Conservation (phyloP, 805 yeast genomes). For the Candida namnaoensis region DNA sequence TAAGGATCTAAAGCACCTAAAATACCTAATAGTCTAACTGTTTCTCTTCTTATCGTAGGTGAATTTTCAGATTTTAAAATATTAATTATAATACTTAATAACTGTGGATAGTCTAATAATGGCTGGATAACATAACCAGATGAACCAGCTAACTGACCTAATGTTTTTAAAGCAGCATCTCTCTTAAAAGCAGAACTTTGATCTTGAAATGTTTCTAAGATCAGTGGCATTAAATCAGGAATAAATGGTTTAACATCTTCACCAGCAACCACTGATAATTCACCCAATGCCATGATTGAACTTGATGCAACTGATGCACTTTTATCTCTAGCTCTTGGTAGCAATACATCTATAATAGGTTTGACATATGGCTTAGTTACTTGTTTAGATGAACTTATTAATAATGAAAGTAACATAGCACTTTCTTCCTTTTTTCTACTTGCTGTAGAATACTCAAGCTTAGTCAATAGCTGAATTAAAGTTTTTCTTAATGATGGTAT, state of each 20-base stretch:
- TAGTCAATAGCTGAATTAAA: constrained; percentile 75
- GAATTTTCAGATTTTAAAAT: constrained; percentile 79
- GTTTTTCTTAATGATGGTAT: constrained; percentile 88
- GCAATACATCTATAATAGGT: constrained; percentile 78
- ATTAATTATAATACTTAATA: constrained; percentile 71
- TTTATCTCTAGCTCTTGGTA: constrained; percentile 66
- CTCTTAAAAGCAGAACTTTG: constrained; percentile 84
- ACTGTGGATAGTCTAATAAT: constrained; percentile 80
- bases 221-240: constrained; percentile 74
- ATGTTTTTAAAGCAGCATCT: constrained; percentile 79
- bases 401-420: constrained; percentile 61
- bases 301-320: constrained; percentile 82
- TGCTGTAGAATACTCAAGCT: constrained; percentile 72
- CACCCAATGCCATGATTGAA: constrained; percentile 83
- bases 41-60: constrained; percentile 69
- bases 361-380: constrained; percentile 87
- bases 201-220: constrained; percentile 83
- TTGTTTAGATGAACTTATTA: constrained; percentile 71
- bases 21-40: constrained; percentile 84
- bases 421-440: constrained; percentile 80
- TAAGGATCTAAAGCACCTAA: constrained; percentile 97
- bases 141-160: constrained; percentile 84
- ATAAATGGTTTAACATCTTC: constrained; percentile 70
- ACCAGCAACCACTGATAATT: constrained; percentile 80
- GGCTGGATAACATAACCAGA: constrained; percentile 97